phyloP scores from a whole-genome alignment of 2,329 filamentous ascomycete species.

The Pseudocercospora vitis region DNA sequence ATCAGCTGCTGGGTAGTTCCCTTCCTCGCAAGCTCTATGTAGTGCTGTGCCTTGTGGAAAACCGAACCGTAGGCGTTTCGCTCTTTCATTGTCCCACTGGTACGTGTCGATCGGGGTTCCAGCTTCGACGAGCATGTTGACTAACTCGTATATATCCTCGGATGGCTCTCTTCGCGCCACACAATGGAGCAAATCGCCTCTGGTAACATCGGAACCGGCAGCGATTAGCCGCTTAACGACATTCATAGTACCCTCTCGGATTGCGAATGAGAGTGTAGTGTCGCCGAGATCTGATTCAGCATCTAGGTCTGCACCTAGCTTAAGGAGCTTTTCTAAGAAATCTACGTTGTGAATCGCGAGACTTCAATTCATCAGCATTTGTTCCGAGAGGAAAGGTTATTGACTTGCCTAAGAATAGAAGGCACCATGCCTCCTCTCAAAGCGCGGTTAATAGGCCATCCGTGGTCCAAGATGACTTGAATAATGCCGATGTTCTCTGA shows the following conservation, averaged over 20 bases:
- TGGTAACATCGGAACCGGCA: not conserved
- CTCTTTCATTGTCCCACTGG: slow-evolving; percentile 3
- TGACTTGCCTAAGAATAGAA: slow-evolving; percentile 10
- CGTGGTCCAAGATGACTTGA: too few species aligned
- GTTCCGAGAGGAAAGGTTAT: too few species aligned
- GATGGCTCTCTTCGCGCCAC: slow-evolving; percentile 2
- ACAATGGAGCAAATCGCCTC: slow-evolving; percentile 5
- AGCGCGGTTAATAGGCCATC: slow-evolving; percentile 1
- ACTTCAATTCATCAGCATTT: not conserved
- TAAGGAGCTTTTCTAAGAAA: slow-evolving; percentile 1
- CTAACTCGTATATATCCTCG: not conserved
- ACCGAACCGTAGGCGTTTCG: not conserved
- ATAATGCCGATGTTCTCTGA: too few species aligned
- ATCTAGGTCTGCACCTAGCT: slow-evolving; percentile 1
- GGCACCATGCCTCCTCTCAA: slow-evolving; percentile 4
- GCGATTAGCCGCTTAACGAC: not conserved
- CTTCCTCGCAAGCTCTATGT: slow-evolving; percentile 8
- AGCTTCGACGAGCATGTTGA: not conserved
- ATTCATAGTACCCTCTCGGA: slow-evolving; percentile 8
- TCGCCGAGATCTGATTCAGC: slow-evolving; percentile 1
- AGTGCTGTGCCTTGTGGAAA: slow-evolving; percentile 6
- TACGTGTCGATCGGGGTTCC: slow-evolving; percentile 4
- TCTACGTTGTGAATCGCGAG: slow-evolving; percentile 1
- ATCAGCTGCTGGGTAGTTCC: slow-evolving; percentile 4
- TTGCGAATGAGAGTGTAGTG: slow-evolving; percentile 9